Evolutionary conservation across 1,139 yeast genomes (phyloP), one percentile per base, ranked within the genome.

Genomic region (Geotrichum citri-aurantii): DNA sequence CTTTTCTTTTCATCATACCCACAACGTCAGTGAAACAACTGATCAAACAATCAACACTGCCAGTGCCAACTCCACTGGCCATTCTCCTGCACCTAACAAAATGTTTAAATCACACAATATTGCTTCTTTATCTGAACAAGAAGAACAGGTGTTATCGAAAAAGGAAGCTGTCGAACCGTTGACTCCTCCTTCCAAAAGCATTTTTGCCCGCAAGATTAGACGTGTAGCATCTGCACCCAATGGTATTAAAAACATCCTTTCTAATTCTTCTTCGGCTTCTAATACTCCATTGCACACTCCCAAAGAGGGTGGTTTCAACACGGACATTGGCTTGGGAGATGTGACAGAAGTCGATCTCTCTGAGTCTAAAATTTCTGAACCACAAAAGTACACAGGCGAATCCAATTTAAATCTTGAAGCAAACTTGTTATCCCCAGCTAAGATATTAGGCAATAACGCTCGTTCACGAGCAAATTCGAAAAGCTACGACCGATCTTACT

Each of bases 161-260:
- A 59, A 57, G 11, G 57, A 58, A 12, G 52, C 54, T 29, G 26
- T 40, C n/a, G 59, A 48, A 8, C 58, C 51, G 7, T 24, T 57
- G 46, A 54, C 57, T 33, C 66, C 59, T 31, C 68, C 64, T 51
- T 59, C 65, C 7, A 66, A 62, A 61, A 73, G 76, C 2, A 72
- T 79, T 2, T 77, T 82, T 66, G 86, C 79, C 57, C 75, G 81
- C 58, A 82, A 83, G 4, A 75, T 88, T 31, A 76, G 93, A 62
- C 77, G 95, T 59, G 95, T 87, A 1, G 92, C 95, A 0, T 88
- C 95, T 0, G 95, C 95, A 0, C 95, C 95, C 1, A 75, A 86
- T 58, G 87, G 79, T 12, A 67, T 80, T 54, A 69, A 70, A 58
- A 67, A 64, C 44, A 64, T 71, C 62, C 62, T 69, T 17, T 52